These are phyloP conservation scores for Suhomyces chickasaworum DNA, from an alignment of 1,139 yeast genomes.

Conservation along the genomic window DNA sequence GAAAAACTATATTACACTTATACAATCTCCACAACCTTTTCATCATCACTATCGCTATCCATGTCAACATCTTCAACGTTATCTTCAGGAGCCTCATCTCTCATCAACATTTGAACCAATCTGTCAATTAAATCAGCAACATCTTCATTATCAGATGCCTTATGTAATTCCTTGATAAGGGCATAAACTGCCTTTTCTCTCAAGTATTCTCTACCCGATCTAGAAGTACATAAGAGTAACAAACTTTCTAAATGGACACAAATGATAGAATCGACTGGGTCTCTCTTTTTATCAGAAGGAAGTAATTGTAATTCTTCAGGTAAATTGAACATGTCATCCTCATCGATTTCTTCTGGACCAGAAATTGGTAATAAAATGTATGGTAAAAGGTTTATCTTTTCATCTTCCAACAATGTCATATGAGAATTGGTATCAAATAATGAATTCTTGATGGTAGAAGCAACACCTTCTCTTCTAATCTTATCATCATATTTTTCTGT, in stretches of 20 bases:
- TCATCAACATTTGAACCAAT: conserved; percentile 82
- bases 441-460: conserved; percentile 88
- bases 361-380: conserved; percentile 82
- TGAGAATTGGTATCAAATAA: conserved; percentile 80
- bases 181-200: conserved; percentile 83
- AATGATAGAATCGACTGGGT: conserved; percentile 65
- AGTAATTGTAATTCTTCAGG: conserved; percentile 88
- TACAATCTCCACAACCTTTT: conserved; percentile 55
- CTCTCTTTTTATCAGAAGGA: conserved; percentile 76
- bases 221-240: conserved; percentile 74
- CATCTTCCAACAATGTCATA: conserved; percentile 57
- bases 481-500: conserved; percentile 79
- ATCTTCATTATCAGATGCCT: conserved; percentile 59
- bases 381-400: conserved; percentile 72
- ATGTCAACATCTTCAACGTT: conserved; percentile 27
- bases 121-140: conserved; percentile 71
- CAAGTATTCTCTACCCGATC: conserved; percentile 68
- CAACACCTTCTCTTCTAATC: conserved; percentile 88
- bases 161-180: conserved; percentile 80
- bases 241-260: conserved; percentile 76
- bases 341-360: conserved; percentile 76
- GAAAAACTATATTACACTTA: conserved; percentile 20
- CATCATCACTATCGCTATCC: conserved; percentile 38
- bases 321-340: conserved; percentile 80
- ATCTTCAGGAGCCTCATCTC: conserved; percentile 70